These are phyloP conservation scores for Colletotrichum horii DNA, from an alignment of 2,329 filamentous ascomycete species.

Conservation along the genomic window DNA sequence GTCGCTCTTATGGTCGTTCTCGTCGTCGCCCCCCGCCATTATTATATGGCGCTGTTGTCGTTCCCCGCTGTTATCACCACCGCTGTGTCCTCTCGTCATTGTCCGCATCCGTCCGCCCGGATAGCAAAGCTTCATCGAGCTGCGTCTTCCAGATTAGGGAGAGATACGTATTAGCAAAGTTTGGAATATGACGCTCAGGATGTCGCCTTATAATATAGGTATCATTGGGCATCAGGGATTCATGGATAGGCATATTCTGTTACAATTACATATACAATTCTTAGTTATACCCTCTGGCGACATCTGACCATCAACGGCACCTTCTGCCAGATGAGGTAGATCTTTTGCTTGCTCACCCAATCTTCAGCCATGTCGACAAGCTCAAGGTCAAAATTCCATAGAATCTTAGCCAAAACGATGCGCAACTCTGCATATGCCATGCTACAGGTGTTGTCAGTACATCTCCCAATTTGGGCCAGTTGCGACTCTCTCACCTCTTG, in stretches of 20 bases:
- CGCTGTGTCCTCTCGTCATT: not conserved
- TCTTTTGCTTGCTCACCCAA: constrained; percentile 42
- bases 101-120: not conserved
- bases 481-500: constrained; percentile 39
- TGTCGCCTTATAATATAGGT: not conserved
- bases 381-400: constrained; percentile 51
- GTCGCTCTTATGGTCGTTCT: not conserved
- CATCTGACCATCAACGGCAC: not conserved
- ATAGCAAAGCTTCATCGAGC: not conserved
- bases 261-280: not conserved
- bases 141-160: not conserved
- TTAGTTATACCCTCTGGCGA: not conserved
- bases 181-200: not conserved
- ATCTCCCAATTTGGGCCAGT: no score
- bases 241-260: not conserved
- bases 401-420: constrained; percentile 46
- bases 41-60: not conserved
- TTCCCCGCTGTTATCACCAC: not conserved
- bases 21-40: not conserved
- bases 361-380: constrained; percentile 33
- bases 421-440: constrained; percentile 55
- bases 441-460: constrained; percentile 14
- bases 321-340: constrained; percentile 44
- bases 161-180: not conserved
- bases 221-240: not conserved